Percentiles rank a stretch among this genome's conserved stretches.
Evolutionary conservation across 2,329 filamentous ascomycete species (phyloP).

Genomic region (Cercospora sesami): DNA sequence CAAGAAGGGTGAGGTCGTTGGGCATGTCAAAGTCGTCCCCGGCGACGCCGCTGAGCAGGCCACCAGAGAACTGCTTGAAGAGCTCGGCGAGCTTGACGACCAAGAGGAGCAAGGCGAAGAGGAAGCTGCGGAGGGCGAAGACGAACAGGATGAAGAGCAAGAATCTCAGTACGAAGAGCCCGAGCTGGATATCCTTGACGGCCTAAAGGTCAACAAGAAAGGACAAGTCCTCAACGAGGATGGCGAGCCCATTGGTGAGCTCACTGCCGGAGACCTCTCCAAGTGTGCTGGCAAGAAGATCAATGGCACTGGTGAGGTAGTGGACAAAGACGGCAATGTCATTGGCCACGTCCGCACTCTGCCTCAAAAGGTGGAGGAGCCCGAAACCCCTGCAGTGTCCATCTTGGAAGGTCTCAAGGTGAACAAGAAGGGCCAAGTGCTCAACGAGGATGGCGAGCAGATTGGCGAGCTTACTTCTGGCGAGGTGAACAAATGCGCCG

Average conservation of each 20-base stretch:
- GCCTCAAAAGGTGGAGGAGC: conserved; percentile 43
- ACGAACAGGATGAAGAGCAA: conserved; percentile 24
- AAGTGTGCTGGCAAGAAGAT: conserved; percentile 67
- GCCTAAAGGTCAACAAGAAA: conserved; percentile 61
- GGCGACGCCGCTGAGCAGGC: conserved; percentile 54
- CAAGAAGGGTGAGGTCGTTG: conserved; percentile 53
- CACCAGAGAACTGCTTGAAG: conserved; percentile 51
- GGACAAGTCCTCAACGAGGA: conserved; percentile 55
- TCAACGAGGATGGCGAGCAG: conserved; percentile 55
- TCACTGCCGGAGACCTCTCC: conserved; percentile 58
- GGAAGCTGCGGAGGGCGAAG: conserved; percentile 34
- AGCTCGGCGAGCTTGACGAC: conserved; percentile 47
- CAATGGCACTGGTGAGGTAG: conserved; percentile 64
- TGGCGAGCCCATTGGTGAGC: conserved; percentile 55
- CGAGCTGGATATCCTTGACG: conserved; percentile 51
- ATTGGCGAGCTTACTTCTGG: conserved; percentile 58
- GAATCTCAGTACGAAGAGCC: conserved; percentile 35
- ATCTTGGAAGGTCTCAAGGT: conserved; percentile 56
- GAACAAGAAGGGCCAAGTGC: conserved; percentile 59
- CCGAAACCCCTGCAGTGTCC: conserved; percentile 43
- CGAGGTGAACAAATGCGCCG: conserved; percentile 61
- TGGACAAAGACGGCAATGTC: conserved; percentile 64
- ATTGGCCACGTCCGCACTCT: conserved; percentile 61
- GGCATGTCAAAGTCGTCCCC: conserved; percentile 51
- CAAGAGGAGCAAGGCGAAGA: conserved; percentile 34